phyloP scores from a whole-genome alignment of 495 filamentous ascomycete genomes.

The Aspergillus leporis region DNA sequence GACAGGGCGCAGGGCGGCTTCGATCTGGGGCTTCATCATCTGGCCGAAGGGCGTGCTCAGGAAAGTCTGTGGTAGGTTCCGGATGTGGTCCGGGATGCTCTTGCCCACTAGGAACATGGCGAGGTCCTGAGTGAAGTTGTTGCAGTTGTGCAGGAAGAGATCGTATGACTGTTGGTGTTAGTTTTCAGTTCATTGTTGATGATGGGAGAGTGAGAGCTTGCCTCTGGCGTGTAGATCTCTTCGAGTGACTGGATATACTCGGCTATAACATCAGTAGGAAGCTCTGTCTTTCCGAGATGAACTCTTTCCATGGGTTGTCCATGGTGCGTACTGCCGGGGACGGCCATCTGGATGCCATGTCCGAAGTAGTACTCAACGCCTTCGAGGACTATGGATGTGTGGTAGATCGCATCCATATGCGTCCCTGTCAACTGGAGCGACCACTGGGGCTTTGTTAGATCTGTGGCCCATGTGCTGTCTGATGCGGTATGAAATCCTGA shows the following conservation, averaged over 20 bases:
- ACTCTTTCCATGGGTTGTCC: conserved; percentile 79
- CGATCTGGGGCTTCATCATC: conserved; percentile 83
- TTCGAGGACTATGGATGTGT: conserved; percentile 82
- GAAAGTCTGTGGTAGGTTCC: conserved; percentile 82
- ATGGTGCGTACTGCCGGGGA: conserved; percentile 80
- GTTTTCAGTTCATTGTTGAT: neutral
- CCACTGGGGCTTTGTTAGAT: conserved; percentile 39
- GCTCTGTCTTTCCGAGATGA: conserved; percentile 69
- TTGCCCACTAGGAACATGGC: conserved; percentile 87
- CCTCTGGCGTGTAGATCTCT: conserved; percentile 80
- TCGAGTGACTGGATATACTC: conserved; percentile 87
- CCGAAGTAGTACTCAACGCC: conserved; percentile 78
- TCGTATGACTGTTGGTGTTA: conserved; percentile 68
- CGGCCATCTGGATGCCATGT: conserved; percentile 74
- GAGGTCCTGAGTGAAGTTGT: conserved; percentile 97
- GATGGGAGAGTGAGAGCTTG: conserved; percentile 25
- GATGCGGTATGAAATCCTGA: conserved; percentile 1
- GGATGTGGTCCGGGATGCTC: conserved; percentile 85
- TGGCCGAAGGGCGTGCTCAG: conserved; percentile 88
- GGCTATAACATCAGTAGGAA: conserved; percentile 80
- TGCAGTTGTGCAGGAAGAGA: conserved; percentile 90
- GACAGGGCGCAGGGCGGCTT: conserved; percentile 67
- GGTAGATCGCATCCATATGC: conserved; percentile 87
- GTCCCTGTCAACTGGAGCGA: conserved; percentile 57
- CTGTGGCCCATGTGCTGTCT: neutral